Conservation (phyloP, 306 rosid species). For the Cercis canadensis region DNA sequence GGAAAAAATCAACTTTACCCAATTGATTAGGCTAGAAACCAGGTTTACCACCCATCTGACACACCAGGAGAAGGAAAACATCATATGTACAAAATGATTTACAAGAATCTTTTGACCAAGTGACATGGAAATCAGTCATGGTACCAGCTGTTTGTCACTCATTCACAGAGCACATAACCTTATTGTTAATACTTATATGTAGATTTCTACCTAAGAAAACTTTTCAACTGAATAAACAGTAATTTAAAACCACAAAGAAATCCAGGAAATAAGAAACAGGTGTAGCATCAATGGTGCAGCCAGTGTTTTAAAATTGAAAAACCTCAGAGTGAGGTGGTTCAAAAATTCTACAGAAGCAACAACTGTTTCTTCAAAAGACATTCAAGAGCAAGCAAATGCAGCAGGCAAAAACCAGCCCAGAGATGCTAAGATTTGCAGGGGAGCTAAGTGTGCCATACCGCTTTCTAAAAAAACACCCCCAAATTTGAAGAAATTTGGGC, state of each 20-base stretch:
- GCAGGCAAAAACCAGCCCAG: background rate
- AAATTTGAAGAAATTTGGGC: background rate
- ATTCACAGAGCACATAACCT: too few species aligned
- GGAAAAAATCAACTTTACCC: too few species aligned
- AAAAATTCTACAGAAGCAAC: background rate
- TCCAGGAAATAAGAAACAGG: too few species aligned
- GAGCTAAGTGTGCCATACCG: background rate
- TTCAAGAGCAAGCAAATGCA: background rate
- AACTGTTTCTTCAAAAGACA: too few species aligned
- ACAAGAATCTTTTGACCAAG: background rate
- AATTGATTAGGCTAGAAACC: too few species aligned
- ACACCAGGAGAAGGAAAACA: constrained; percentile 7
- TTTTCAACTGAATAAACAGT: too few species aligned
- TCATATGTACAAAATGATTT: background rate
- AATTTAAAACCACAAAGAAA: too few species aligned
- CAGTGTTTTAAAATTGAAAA: too few species aligned
- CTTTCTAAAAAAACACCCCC: background rate
- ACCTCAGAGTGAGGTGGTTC: background rate
- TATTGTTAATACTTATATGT: too few species aligned
- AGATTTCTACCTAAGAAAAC: too few species aligned
- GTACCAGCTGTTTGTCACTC: background rate
- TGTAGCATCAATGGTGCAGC: too few species aligned
- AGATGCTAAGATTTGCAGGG: background rate
- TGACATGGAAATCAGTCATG: background rate
- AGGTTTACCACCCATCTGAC: too few species aligned